Base-by-base conservation (phyloP, 1,284 basidiomycete species). In the Ustilago xerochloae region DNA sequence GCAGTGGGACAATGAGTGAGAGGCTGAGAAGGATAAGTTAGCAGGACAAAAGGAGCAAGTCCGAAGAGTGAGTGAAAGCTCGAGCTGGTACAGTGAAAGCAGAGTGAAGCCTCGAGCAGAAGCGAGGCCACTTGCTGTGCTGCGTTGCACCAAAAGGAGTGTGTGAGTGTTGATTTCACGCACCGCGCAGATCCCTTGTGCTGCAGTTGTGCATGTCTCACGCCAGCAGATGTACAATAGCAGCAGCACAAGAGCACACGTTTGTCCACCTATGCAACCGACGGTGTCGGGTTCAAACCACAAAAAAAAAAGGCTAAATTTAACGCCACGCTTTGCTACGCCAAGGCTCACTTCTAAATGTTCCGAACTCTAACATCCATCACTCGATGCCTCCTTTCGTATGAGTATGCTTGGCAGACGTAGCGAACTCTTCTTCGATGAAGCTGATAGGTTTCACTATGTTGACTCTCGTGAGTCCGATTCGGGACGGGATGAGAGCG, bases 101-200 rank as follows among this genome's bases (percentile, higher is more conserved):
- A 26, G 41, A 12, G 41, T 5, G 22, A 43, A 43, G 41, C 41
- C 41, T 15, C 26, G 22, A 43, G 22, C 22, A 20, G 41, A 43
- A 43, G 41, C 41, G 41, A 43, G 41, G 15, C 22, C 41, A 4
- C 7, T 24, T 18, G 22, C 36, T 29, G 49, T 39, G 49, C 49
- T 41, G 35, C 41, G 50, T 36, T 26, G 30, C 20, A 24, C 22
- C 41, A 24, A 26, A 33, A 24, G 7, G 22, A 5, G 7, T 24
- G 22, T 49, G 3, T 38, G 48, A 50, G 60, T 55, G 60, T 62
- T 62, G 60, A 47, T 62, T 46, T 50, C 20, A 32, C 50, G 30
- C 43, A 18, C 46, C 38, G 45, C 33, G 8, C 35, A 18, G 52
- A 13, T 22, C 7, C 1, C 38, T 41, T 9, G 9, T 8, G n/a